Conservation (phyloP, 78 protist species). For the Isochrysis galbana region DNA sequence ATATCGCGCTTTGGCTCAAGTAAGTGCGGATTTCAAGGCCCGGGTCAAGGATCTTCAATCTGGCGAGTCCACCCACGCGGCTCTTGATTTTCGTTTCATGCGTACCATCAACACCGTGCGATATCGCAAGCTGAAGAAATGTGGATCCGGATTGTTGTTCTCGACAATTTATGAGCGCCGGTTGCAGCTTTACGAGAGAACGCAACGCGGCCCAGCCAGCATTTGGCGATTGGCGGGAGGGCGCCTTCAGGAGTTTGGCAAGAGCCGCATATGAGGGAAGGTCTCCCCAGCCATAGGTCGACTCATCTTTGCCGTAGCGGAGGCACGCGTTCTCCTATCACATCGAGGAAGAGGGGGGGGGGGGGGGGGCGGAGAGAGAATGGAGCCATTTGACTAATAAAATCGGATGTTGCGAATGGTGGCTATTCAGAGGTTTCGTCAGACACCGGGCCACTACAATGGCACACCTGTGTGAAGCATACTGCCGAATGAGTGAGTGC, state of each 20-base stretch:
- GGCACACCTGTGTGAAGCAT: neutral
- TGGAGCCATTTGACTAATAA: too few relatives aligned
- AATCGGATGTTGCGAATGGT: too few relatives aligned
- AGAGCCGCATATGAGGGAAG: neutral
- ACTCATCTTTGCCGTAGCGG: neutral
- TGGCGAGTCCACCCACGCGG: too few relatives aligned
- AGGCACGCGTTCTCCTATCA: neutral
- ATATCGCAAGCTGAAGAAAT: neutral
- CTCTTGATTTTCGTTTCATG: too few relatives aligned
- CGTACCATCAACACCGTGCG: neutral
- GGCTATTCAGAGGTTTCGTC: too few relatives aligned
- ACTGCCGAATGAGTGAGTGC: neutral
- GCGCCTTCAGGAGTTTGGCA: neutral
- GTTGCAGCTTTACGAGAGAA: neutral
- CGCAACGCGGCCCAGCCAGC: neutral
- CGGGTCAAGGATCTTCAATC: too few relatives aligned
- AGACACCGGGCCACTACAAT: too few relatives aligned
- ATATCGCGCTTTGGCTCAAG: too few relatives aligned
- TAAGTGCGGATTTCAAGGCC: too few relatives aligned
- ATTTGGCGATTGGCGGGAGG: neutral
- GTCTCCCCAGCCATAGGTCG: neutral
- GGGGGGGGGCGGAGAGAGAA: too few relatives aligned
- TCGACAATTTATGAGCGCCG: neutral
- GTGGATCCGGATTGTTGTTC: neutral
- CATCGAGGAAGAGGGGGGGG: too few relatives aligned